These are phyloP conservation scores for Calonectria multiphialidica DNA, from an alignment of 2,329 filamentous ascomycete genomes.

Conservation along the genomic window DNA sequence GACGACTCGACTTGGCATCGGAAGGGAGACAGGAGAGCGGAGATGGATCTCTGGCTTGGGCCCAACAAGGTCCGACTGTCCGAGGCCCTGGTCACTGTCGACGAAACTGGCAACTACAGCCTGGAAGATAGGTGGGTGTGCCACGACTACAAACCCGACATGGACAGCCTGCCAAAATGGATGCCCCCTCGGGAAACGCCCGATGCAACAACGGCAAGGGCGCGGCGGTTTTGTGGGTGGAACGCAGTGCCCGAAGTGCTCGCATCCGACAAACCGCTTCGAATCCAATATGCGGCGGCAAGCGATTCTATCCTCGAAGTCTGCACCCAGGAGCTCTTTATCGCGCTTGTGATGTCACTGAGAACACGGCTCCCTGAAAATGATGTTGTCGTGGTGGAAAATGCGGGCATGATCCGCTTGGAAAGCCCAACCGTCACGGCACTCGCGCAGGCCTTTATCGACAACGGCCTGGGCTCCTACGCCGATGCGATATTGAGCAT, in stretches of 20 bases:
- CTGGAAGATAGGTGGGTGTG: constrained; percentile 4
- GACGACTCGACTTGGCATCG: neutral
- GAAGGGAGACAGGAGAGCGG: neutral
- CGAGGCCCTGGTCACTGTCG: neutral
- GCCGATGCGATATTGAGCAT: neutral
- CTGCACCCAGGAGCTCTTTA: neutral
- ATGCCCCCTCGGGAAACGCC: neutral
- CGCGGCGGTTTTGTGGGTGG: neutral
- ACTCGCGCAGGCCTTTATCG: neutral
- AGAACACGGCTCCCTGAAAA: neutral
- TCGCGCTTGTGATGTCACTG: neutral
- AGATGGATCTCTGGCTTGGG: neutral
- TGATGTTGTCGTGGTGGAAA: neutral
- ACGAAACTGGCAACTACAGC: neutral
- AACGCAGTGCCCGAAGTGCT: neutral
- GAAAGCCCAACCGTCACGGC: neutral
- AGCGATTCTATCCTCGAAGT: neutral
- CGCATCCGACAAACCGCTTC: neutral
- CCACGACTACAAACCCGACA: neutral
- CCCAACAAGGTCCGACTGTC: neutral
- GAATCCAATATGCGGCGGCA: neutral
- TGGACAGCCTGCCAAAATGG: neutral
- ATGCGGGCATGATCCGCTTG: neutral
- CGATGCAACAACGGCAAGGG: neutral
- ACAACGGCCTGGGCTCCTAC: neutral